Evolutionary conservation across 2,329 filamentous ascomycete species (phyloP).

Genomic region (Bertia moriformis): DNA sequence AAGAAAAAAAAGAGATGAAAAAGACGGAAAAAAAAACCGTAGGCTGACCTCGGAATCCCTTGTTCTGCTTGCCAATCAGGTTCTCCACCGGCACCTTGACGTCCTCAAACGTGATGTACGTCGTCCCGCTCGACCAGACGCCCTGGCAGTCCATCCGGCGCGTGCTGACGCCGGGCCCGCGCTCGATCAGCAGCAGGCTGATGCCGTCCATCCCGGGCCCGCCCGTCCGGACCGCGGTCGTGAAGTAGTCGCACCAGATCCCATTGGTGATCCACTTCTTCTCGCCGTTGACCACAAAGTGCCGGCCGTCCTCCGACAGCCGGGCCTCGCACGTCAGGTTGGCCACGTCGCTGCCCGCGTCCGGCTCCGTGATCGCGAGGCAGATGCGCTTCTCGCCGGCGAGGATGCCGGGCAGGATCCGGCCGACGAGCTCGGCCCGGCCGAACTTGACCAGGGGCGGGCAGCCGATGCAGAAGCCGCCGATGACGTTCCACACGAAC

Average conservation of each 20-base stretch:
- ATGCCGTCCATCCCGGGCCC: constrained; percentile 84
- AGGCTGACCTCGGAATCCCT: constrained; percentile 71
- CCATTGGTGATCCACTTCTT: constrained; percentile 99
- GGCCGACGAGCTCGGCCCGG: constrained; percentile 68
- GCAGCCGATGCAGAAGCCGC: constrained; percentile 89
- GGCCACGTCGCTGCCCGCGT: constrained; percentile 87
- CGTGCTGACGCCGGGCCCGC: constrained; percentile 69
- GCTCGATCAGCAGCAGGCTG: constrained; percentile 81
- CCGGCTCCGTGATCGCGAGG: constrained; percentile 89
- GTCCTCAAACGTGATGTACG: constrained; percentile 96
- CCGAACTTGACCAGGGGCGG: constrained; percentile 88
- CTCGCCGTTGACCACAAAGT: constrained; percentile 98
- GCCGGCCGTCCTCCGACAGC: constrained; percentile 85
- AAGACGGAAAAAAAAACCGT: too few relatives aligned
- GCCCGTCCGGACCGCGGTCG: constrained; percentile 83
- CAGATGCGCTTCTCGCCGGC: constrained; percentile 94
- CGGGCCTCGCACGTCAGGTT: constrained; percentile 94
- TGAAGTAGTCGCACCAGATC: constrained; percentile 94
- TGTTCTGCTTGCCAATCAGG: constrained; percentile 91
- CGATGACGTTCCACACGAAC: constrained; percentile 91
- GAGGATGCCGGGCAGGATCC: constrained; percentile 77
- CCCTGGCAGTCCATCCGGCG: constrained; percentile 97
- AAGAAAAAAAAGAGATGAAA: constrained; percentile 5
- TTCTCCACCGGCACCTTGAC: constrained; percentile 99
- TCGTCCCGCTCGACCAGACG: constrained; percentile 88